These are phyloP conservation scores for Boletus coccyginus DNA, from an alignment of 768 basidiomycete species.

Conservation along the genomic window DNA sequence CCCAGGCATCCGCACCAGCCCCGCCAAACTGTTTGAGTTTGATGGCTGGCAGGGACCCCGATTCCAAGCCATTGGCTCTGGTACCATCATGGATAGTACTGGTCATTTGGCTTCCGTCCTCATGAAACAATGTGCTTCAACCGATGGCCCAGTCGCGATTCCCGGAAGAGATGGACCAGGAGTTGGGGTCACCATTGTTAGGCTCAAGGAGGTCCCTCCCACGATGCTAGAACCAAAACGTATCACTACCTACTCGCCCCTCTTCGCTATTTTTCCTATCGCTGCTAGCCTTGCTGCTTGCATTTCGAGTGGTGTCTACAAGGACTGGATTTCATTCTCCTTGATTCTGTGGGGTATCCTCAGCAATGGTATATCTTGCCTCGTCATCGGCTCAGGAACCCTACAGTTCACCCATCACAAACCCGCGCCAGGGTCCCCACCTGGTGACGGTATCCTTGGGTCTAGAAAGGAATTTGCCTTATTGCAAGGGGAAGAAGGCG, in stretches of 20 bases:
- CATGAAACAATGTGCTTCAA: background rate
- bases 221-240: background rate
- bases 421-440: conserved; percentile 16
- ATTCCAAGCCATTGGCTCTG: conserved; percentile 3
- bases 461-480: conserved; percentile 5
- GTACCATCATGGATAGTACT: conserved; percentile 7
- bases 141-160: background rate
- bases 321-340: conserved; percentile 26
- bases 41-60: background rate
- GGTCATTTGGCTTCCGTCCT: conserved; percentile 7
- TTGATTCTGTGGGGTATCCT: conserved; percentile 31
- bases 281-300: conserved; percentile 16
- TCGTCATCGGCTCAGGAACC: conserved; percentile 19
- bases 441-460: conserved; percentile 25
- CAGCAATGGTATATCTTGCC: conserved; percentile 26
- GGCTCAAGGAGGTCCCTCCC: background rate
- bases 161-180: background rate
- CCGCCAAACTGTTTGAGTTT: conserved; percentile 3
- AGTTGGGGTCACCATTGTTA: background rate
- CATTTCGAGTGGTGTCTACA: conserved; percentile 13
- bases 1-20: conserved; percentile 13
- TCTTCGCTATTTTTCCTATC: conserved; percentile 20
- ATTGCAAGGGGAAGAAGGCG: conserved; percentile 7
- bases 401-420: conserved; percentile 13
- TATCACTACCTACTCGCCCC: background rate